Conservation (phyloP, 2,329 filamentous ascomycete species). For the Verruconis gallopava region DNA sequence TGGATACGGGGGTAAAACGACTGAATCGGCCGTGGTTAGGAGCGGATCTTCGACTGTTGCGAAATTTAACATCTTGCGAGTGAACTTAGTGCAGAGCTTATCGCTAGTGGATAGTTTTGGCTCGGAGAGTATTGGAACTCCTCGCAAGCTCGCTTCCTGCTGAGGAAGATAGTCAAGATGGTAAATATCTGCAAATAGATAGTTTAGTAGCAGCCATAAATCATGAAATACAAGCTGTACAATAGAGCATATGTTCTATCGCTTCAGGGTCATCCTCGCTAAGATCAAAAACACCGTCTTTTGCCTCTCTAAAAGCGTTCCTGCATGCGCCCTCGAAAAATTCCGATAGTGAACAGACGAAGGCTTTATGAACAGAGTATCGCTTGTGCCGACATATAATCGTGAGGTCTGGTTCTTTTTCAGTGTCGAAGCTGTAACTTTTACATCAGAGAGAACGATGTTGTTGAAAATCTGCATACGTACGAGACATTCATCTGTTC, state of each 20-base stretch:
- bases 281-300: constrained; percentile 25
- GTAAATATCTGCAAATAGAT: constrained; percentile 28
- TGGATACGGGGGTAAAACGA: no score
- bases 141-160: constrained; percentile 15
- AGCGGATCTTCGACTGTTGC: constrained; percentile 25
- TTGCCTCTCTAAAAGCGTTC: constrained; percentile 23
- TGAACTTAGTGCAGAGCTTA: constrained; percentile 1
- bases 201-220: no score
- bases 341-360: constrained; percentile 34
- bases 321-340: constrained; percentile 33
- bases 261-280: constrained; percentile 28
- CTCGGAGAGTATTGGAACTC: constrained; percentile 20
- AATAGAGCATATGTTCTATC: constrained; percentile 29
- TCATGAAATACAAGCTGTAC: constrained; percentile 21
- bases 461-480: no score
- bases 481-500: no score
- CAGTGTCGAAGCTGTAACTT: constrained; percentile 23
- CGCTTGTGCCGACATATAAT: constrained; percentile 32
- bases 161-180: constrained; percentile 25
- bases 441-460: no score
- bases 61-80: constrained; percentile 22
- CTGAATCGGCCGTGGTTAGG: constrained; percentile 16
- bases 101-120: constrained; percentile 14
- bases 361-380: constrained; percentile 35
- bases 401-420: constrained; percentile 36